A percentile compares a stretch with the other conserved stretches of the same genome.
Conservation (phyloP, 352 stramenopile species). For the Phytophthora megakarya region DNA sequence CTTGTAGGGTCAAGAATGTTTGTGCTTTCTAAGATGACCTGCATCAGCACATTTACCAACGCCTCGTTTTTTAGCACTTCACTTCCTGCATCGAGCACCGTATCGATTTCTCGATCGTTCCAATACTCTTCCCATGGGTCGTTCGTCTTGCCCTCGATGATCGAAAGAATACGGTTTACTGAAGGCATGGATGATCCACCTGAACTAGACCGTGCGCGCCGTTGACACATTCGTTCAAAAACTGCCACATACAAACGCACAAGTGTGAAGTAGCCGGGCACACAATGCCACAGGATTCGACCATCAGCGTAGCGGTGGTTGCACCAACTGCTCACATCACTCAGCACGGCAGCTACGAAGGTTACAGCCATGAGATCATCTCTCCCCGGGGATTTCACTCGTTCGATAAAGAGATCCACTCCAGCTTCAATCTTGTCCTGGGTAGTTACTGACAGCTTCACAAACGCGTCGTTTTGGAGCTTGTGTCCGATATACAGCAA, state of each 20-base stretch:
- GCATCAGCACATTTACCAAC: constrained; percentile 77
- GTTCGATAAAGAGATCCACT: constrained; percentile 60
- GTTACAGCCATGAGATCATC: constrained; percentile 69
- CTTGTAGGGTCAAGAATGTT: constrained; percentile 83
- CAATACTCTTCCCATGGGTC: constrained; percentile 85
- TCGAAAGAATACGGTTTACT: constrained; percentile 65
- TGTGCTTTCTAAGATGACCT: constrained; percentile 80
- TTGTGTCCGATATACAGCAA: constrained; percentile 61
- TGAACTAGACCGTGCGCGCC: constrained; percentile 46
- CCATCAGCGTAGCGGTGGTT: constrained; percentile 44
- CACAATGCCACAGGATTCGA: constrained; percentile 71
- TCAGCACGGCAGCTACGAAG: constrained; percentile 76
- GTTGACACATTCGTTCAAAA: constrained; percentile 82
- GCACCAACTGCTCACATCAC: constrained; percentile 67
- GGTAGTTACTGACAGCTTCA: constrained; percentile 35
- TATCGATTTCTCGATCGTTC: constrained; percentile 60
- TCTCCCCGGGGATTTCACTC: constrained; percentile 52
- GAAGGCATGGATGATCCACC: constrained; percentile 40
- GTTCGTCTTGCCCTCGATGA: constrained; percentile 49
- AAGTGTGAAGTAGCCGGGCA: constrained; percentile 79
- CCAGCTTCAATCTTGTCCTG: constrained; percentile 56
- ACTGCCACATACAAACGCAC: constrained; percentile 68
- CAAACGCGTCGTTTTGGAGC: constrained; percentile 49
- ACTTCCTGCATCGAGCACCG: constrained; percentile 52
- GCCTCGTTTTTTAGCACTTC: constrained; percentile 75